Evolutionary conservation across 352 stramenopile species (phyloP), one percentile per base, ranked within the genome.

Genomic region (Poterioochromonas sp.): DNA sequence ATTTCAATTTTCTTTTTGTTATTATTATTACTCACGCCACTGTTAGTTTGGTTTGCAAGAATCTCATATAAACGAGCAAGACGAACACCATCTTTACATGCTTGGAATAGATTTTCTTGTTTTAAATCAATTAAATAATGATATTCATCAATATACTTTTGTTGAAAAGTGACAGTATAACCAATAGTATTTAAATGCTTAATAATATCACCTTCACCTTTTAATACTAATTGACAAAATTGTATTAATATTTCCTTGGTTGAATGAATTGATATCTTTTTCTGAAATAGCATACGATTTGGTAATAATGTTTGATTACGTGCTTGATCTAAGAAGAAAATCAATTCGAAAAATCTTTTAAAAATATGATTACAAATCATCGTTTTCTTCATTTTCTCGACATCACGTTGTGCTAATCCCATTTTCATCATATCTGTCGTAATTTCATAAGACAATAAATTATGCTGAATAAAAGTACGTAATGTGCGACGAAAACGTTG

Each of bases 131-230:
- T 89, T 8, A 98, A 80, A 82, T 96, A 96, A 8, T 81, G 87
- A 53, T 97, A 88, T 81, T 98, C 95, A 79, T 98, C 93, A 47
- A 98, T 79, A 0, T 90, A 84, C 11, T 87, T 89, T 83, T 98
- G 95, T 39, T 92, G 81, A 81, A 97, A 94, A 34, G 76, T 86
- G 1, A 97, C 83, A 32, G 79, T 87, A 68, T 97, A 91, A 32
- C 86, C 86, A 40, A 93, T 88, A n/a, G 87, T 83, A 54, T 86
- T 87, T 34, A 98, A 76, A 80, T 98, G 94, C 40, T 91, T 93
- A 47, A 97, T 86, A 65, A 97, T 93, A 70, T 95, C 91, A 39
- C 93, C 93, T 88, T 98, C 91, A 41, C 85, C 87, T 12, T 87
- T 88, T 35, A 98, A 81, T 81, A 95, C 97, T 53, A 95, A 83